Conservation (phyloP, 495 filamentous ascomycete species). For the Aspergillus kassunensis region DNA sequence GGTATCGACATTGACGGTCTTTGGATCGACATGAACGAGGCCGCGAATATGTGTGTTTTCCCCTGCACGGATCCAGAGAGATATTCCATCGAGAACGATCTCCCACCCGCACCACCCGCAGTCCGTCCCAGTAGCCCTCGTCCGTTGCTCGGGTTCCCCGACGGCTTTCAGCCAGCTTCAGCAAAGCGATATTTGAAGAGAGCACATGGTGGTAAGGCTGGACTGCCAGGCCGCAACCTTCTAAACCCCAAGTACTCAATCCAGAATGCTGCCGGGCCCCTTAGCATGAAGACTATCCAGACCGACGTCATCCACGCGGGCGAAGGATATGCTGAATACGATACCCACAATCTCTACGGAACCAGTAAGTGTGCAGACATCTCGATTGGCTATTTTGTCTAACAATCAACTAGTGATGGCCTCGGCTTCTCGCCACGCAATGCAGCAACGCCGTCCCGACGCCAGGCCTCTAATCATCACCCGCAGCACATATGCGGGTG, state of each 20-base stretch:
- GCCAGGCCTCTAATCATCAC: slow-evolving; percentile 77
- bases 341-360: slow-evolving; percentile 83
- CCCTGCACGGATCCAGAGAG: slow-evolving; percentile 63
- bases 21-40: slow-evolving; percentile 89
- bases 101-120: slow-evolving; percentile 63
- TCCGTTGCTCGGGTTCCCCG: slow-evolving; percentile 66
- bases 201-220: slow-evolving; percentile 30
- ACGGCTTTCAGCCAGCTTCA: slow-evolving; percentile 59
- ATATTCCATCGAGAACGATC: slow-evolving; percentile 48
- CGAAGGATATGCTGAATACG: slow-evolving; percentile 67
- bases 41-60: slow-evolving; percentile 66
- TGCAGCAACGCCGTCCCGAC: slow-evolving; percentile 63
- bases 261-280: slow-evolving; percentile 63
- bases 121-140: slow-evolving; percentile 56
- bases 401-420: slow-evolving; percentile 62
- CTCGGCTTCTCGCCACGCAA: slow-evolving; percentile 57
- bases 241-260: slow-evolving; percentile 72
- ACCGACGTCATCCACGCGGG: slow-evolving; percentile 70
- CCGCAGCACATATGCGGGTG: slow-evolving; percentile 77
- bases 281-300: slow-evolving; percentile 70
- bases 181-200: slow-evolving; percentile 15
- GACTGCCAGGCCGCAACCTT: slow-evolving; percentile 61
- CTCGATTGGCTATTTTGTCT: neutral
- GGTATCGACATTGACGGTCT: slow-evolving; percentile 82
- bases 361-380: slow-evolving; percentile 45